A percentile compares a stretch with the other conserved stretches of the same genome.
These are phyloP conservation scores for Macadamia integrifolia DNA, from an alignment of 164 flowering plant species.

Conservation along the genomic window DNA sequence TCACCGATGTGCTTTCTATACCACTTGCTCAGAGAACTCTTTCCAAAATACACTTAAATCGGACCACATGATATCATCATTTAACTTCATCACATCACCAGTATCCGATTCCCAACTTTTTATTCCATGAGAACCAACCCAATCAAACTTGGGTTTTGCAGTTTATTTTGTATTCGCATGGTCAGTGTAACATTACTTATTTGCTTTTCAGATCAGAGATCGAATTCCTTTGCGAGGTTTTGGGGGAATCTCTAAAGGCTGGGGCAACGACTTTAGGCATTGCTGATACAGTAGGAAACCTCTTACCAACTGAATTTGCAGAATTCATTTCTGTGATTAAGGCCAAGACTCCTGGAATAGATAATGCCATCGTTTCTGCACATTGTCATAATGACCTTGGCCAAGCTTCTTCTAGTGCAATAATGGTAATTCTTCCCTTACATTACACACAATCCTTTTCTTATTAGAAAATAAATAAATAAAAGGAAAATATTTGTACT, in stretches of 20 bases:
- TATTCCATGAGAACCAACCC: no score
- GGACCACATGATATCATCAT: not conserved
- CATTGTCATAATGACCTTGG: conserved; percentile 99
- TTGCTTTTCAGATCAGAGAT: conserved; percentile 61
- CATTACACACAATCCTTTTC: not conserved
- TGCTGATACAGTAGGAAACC: conserved; percentile 93
- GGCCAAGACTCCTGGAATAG: conserved; percentile 83
- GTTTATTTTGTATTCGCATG: no score
- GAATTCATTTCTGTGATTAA: conserved; percentile 80
- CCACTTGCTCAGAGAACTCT: no score
- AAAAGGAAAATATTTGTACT: no score
- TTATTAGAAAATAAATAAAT: no score
- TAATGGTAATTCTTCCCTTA: conserved; percentile 45
- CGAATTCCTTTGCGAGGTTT: conserved; percentile 71
- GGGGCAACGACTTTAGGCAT: conserved; percentile 98
- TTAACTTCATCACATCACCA: no score
- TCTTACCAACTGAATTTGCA: conserved; percentile 69
- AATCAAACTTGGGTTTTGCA: no score
- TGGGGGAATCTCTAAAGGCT: conserved; percentile 86
- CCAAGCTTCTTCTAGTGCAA: conserved; percentile 86
- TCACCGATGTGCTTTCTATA: no score
- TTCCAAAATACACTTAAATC: no score
- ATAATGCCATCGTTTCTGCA: conserved; percentile 87
- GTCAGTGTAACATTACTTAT: no score
- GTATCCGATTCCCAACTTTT: no score